Base-by-base conservation (phyloP, 345 rosid species). In the Clarkia xantiana region DNA sequence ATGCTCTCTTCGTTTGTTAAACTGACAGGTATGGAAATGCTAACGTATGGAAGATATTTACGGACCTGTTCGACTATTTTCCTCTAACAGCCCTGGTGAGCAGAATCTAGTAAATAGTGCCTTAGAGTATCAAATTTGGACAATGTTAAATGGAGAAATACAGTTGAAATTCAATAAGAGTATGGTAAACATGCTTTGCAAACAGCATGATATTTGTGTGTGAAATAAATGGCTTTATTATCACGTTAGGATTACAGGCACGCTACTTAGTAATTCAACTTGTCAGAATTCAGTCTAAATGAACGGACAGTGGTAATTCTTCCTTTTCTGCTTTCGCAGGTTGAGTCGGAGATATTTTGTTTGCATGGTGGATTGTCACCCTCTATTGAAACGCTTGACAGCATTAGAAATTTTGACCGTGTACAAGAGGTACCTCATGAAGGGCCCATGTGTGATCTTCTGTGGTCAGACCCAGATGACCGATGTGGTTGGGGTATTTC, bases 401-500 rank as follows among this genome's bases (percentile, higher is more conserved):
- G 85, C 62, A 76, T 91, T 42, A 76, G 98, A 55, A 86, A 81
- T 59, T 86, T 91, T 65, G 98, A 91, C 45, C 80, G 98, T 20
- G 89, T 86, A 62, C 96, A 91, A 73, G 98, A 86, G 73, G 96
- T 91, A 62, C 98, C 96, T 10, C 93, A 86, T 44, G 96, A 91
- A 73, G 98, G 98, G 29, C 94, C 98, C 34, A 91, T 91, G 98
- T 91, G 98, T 72, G 98, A 91, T 69, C 81, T 91, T 39, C 73
- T 91, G 62, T 91, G 98, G 96, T 86, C 96, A 69, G 96, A 91
- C 62, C 98, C 96, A 14, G 98, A 91, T 62, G 96, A 91, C 58
- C 72, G 98, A 38, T 86, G 96, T 63, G 96, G 98, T 46, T 91
- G 98, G 98, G 98, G 96, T 11, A 91, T 91, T 65, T 91, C 98